Percentiles rank a stretch among this genome's conserved stretches.
Evolutionary conservation across 106 monocot species (phyloP).

Genomic region (Acorus calamus): DNA sequence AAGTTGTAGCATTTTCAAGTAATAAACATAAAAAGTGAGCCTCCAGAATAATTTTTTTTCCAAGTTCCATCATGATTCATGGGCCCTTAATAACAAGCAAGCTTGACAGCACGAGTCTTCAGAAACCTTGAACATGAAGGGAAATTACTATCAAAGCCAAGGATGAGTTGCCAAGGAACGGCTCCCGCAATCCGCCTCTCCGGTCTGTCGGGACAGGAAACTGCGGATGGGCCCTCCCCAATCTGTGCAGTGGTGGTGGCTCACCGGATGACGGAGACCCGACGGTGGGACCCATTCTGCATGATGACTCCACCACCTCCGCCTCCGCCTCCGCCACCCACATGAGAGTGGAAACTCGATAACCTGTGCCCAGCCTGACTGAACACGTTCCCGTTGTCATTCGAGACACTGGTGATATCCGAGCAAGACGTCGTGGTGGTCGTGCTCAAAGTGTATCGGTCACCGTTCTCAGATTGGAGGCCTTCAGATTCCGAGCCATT

Average conservation of each 20-base stretch:
- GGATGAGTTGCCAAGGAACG: constrained; percentile 43
- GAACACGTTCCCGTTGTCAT: constrained; percentile 8
- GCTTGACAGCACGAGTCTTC: too few species aligned
- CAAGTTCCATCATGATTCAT: too few species aligned
- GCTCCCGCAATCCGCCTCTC: too few species aligned
- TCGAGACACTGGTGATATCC: constrained; percentile 8
- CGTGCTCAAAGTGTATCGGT: not conserved
- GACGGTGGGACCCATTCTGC: constrained; percentile 7
- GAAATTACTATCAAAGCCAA: constrained; percentile 24
- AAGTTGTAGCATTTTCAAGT: too few species aligned
- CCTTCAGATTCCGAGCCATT: constrained; percentile 3
- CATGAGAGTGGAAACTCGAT: constrained; percentile 8
- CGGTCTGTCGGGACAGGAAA: too few species aligned
- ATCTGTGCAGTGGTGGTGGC: not conserved
- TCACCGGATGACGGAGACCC: constrained; percentile 20
- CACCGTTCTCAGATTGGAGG: constrained; percentile 1
- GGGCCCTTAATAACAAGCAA: too few species aligned
- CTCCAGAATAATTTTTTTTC: too few species aligned
- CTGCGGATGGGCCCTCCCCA: too few species aligned
- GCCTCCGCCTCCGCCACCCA: not conserved
- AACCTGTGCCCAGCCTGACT: constrained; percentile 13
- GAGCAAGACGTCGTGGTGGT: constrained; percentile 13
- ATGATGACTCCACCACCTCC: constrained; percentile 1
- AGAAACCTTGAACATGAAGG: not conserved
- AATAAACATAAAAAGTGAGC: too few species aligned